These are phyloP conservation scores for Boletus eberwhitei DNA, from an alignment of 768 basidiomycete species.

Conservation along the genomic window DNA sequence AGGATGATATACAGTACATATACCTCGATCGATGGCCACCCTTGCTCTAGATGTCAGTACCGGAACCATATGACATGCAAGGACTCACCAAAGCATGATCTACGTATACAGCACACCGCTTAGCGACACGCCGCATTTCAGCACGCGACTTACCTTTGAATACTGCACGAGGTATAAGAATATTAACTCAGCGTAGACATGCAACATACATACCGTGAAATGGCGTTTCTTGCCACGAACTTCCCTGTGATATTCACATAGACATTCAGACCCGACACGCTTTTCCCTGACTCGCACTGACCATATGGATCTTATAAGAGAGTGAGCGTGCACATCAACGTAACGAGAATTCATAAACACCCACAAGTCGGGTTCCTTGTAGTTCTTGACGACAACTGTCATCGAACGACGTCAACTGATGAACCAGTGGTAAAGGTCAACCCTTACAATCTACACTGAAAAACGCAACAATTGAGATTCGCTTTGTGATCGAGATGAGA, in stretches of 20 bases:
- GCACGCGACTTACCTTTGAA: constrained; percentile 57
- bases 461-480: not conserved
- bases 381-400: constrained; percentile 70
- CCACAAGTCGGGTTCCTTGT: constrained; percentile 76
- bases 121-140: constrained; percentile 1
- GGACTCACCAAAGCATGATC: constrained; percentile 84
- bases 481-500: not conserved
- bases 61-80: not conserved
- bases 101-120: constrained; percentile 26
- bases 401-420: not conserved
- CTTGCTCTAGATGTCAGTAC: constrained; percentile 36
- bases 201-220: constrained; percentile 65
- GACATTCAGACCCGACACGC: constrained; percentile 23
- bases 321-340: constrained; percentile 5
- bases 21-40: constrained; percentile 93
- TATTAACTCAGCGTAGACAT: not conserved
- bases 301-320: constrained; percentile 70
- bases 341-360: constrained; percentile 23
- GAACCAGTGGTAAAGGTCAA: not conserved
- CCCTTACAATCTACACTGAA: constrained; percentile 68
- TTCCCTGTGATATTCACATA: constrained; percentile 56
- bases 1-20: not conserved
- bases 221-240: constrained; percentile 82
- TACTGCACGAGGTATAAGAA: constrained; percentile 43
- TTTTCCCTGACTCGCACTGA: constrained; percentile 40